A percentile compares a stretch with the other conserved stretches of the same genome.
These are phyloP conservation scores for Casuarina equisetifolia DNA, from an alignment of 306 rosid species.

Conservation along the genomic window DNA sequence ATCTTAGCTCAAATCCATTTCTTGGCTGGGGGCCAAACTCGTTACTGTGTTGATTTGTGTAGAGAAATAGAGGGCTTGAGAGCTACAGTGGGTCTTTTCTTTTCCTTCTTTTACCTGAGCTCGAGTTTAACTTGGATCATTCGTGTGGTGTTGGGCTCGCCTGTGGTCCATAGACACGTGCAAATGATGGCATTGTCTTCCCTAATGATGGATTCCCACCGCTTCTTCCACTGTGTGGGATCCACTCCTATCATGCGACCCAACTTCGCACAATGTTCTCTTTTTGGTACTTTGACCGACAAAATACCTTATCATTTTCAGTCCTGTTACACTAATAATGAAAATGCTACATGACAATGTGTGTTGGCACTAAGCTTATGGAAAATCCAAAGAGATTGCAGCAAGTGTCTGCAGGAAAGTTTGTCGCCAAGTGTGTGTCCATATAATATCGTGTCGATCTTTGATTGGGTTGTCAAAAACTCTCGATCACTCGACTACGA, in stretches of 20 bases:
- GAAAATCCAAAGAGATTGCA: conserved; percentile 4
- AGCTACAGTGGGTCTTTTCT: not conserved
- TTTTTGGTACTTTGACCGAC: conserved; percentile 60
- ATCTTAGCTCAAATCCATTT: not conserved
- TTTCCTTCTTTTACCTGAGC: not conserved
- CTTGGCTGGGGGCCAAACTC: not conserved
- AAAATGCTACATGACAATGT: conserved; percentile 20
- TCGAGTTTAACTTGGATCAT: not conserved
- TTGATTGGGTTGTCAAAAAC: not conserved
- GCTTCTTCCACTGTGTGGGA: conserved; percentile 88
- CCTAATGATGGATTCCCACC: conserved; percentile 85
- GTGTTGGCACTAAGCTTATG: not conserved
- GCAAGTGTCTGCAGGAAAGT: not conserved
- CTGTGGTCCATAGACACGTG: conserved; percentile 84
- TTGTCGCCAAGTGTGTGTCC: not conserved
- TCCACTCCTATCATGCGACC: conserved; percentile 58
- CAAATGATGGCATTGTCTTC: conserved; percentile 74
- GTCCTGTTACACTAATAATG: not conserved
- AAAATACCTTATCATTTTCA: conserved; percentile 28
- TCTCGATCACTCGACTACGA: not conserved
- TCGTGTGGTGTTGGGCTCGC: conserved; percentile 10
- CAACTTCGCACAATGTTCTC: conserved; percentile 33
- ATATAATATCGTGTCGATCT: not conserved
- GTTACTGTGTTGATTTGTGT: not conserved
- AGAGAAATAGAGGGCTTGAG: not conserved